Percentiles rank a stretch among this genome's conserved stretches.
These are phyloP conservation scores for Prillingera fragicola DNA, from an alignment of 1,284 basidiomycete genomes.

Conservation along the genomic window DNA sequence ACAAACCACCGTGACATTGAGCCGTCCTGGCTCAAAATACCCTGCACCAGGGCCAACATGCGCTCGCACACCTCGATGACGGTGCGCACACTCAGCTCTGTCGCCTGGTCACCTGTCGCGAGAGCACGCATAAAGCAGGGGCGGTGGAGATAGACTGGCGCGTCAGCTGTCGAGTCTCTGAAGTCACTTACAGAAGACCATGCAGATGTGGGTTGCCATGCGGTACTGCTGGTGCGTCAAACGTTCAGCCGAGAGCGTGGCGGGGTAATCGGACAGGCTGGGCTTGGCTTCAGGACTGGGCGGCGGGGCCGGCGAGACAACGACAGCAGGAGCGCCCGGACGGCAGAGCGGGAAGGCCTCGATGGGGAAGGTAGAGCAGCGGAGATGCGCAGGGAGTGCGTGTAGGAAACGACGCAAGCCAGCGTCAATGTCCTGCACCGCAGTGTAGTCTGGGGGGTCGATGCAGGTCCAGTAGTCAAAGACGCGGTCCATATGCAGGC, in stretches of 20 bases:
- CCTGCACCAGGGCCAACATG: conserved; percentile 15
- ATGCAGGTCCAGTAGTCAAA: conserved; percentile 18
- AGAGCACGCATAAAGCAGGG: conserved; percentile 19
- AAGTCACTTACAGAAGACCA: conserved; percentile 13
- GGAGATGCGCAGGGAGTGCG: conserved; percentile 9
- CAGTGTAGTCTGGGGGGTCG: conserved; percentile 9
- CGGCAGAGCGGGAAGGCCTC: conserved; percentile 14
- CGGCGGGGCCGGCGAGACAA: conserved; percentile 3
- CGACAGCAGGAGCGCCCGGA: conserved; percentile 9
- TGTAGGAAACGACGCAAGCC: conserved; percentile 13
- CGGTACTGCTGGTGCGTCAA: conserved; percentile 16
- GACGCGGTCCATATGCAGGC: conserved; percentile 16
- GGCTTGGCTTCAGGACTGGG: neutral
- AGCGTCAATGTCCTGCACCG: conserved; percentile 17
- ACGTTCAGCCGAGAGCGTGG: conserved; percentile 8
- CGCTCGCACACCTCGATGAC: conserved; percentile 17
- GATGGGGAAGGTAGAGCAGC: conserved; percentile 9
- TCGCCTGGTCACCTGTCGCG: conserved; percentile 2
- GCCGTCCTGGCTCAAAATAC: conserved; percentile 12
- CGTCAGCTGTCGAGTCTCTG: neutral
- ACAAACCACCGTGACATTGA: conserved; percentile 19
- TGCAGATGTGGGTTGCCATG: conserved; percentile 21
- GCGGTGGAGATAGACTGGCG: conserved; percentile 19
- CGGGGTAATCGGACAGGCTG: conserved; percentile 7
- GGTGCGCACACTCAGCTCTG: conserved; percentile 13